Evolutionary conservation across 306 rosid genomes (phyloP), one percentile per base, ranked within the genome.

Genomic region (Morella rubra): DNA sequence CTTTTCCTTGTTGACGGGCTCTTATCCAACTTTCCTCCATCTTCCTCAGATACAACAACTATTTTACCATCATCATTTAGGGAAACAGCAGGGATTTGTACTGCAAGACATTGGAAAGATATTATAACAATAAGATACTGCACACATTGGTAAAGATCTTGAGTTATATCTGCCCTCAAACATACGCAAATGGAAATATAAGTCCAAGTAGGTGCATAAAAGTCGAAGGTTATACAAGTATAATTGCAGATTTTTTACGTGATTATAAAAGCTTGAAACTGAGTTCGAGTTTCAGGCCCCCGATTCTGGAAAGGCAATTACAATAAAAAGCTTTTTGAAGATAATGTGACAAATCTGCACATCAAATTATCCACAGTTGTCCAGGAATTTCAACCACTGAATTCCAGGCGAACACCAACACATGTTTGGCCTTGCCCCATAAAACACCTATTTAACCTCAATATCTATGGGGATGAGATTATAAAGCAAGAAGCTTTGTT

Each of bases 41-140:
- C 74, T 59, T 90, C 95, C 49, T 87, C 93, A 2, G 89, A 85
- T 56, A 91, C 56, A 58, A 90, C 78, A 27, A 85, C 87, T 75
- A 93, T 84, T 77, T 80, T 94, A 54, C 97, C 97, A 50, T 94
- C 95, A 53, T 92, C 91, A 44, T 89, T 90, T 89, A 92, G 73
- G 42, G 91, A 73, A 76, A 89, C 95, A 14, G 87, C 86, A 53
- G 97, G 97, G 76, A 94, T 85, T 81, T 85, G 90, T 96, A 94
- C 94, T 90, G 86, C 59, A 79, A 82, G 55, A 60, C 51, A 83
- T 56, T 27, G 32, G 69, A 65, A 41, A 73, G 65, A 73, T 66
- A 44, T 65, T 49, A 66, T 68, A 65, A 60, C 61, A 44, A 45
- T 18, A 6, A 42, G 71, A 24, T 20, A 16, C 32, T 40, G 72